phyloP scores from a whole-genome alignment of 2,329 filamentous ascomycete species.

The Diaporthe aspalathi region DNA sequence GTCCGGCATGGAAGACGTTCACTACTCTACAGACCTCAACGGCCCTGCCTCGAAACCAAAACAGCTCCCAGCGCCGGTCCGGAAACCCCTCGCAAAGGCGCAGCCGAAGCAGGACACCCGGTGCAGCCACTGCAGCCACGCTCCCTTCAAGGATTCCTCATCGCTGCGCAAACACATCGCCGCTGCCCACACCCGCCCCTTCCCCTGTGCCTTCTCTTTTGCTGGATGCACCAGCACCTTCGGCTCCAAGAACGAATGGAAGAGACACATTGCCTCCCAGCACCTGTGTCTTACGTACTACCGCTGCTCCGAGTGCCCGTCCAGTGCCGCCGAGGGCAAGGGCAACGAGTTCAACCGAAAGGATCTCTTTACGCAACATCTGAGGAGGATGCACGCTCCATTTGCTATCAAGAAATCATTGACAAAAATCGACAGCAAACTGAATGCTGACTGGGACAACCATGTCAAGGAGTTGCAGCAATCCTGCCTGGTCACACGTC shows the following conservation, averaged over 20 bases:
- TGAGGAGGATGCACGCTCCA: conserved; percentile 91
- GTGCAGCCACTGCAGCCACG: conserved; percentile 71
- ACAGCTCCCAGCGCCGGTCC: conserved; percentile 49
- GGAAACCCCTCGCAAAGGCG: conserved; percentile 61
- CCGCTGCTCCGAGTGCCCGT: conserved; percentile 71
- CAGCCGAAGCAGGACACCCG: conserved; percentile 69
- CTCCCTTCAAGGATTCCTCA: conserved; percentile 75
- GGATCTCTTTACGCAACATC: conserved; percentile 94
- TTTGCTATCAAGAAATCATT: conserved; percentile 70
- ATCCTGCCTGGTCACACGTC: conserved; percentile 77
- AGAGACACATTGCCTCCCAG: conserved; percentile 90
- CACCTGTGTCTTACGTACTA: conserved; percentile 80
- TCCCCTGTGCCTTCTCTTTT: conserved; percentile 86
- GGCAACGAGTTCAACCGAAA: conserved; percentile 89
- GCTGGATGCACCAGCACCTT: conserved; percentile 89
- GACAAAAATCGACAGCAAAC: conserved; percentile 67
- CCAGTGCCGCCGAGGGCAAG: conserved; percentile 64
- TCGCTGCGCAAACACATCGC: conserved; percentile 75
- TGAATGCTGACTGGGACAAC: conserved; percentile 72
- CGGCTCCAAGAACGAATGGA: conserved; percentile 97
- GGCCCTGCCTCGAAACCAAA: conserved; percentile 55
- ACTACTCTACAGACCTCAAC: conserved; percentile 49
- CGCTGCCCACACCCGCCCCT: conserved; percentile 77
- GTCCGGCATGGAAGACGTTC: conserved; percentile 54
- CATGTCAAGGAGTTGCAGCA: conserved; percentile 77